Conservation (phyloP, 805 yeast genomes). For the Pichia exigua region DNA sequence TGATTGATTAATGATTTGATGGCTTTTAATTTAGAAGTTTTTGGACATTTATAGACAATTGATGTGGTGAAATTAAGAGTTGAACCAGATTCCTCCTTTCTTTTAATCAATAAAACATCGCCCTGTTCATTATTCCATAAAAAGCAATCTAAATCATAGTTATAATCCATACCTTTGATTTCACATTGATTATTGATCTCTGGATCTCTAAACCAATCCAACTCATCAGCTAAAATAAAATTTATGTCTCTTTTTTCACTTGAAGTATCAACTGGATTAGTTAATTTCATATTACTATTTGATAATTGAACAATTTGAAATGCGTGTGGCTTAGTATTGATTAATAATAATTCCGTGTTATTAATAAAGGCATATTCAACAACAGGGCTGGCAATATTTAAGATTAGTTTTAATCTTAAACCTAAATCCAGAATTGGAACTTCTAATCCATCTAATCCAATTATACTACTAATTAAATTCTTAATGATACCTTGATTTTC, state of each 20-base stretch:
- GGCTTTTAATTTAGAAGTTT: conserved; percentile 6
- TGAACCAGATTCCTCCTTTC: not conserved
- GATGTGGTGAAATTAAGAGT: conserved; percentile 19
- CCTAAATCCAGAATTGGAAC: conserved; percentile 27
- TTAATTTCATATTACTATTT: not conserved
- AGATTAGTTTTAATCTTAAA: conserved; percentile 27
- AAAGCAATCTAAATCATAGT: conserved; percentile 21
- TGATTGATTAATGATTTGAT: conserved; percentile 31
- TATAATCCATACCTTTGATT: conserved; percentile 14
- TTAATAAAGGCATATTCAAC: conserved; percentile 23
- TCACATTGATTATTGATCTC: conserved; percentile 10
- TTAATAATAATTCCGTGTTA: conserved; percentile 22
- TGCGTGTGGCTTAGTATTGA: conserved; percentile 28
- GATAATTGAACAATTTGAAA: conserved; percentile 27
- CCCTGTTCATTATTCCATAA: conserved; percentile 26
- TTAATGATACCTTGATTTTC: conserved; percentile 16
- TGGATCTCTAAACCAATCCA: conserved; percentile 26
- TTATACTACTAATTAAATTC: conserved; percentile 22
- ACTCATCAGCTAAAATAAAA: conserved; percentile 23
- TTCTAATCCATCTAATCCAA: conserved; percentile 19
- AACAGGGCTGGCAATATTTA: conserved; percentile 28
- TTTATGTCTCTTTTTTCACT: conserved; percentile 19
- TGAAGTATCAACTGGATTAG: conserved; percentile 15
- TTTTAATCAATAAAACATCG: conserved; percentile 23
- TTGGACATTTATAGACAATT: conserved; percentile 15